Conservation (phyloP, 163 green algal genomes). For the Volvox carteri region DNA sequence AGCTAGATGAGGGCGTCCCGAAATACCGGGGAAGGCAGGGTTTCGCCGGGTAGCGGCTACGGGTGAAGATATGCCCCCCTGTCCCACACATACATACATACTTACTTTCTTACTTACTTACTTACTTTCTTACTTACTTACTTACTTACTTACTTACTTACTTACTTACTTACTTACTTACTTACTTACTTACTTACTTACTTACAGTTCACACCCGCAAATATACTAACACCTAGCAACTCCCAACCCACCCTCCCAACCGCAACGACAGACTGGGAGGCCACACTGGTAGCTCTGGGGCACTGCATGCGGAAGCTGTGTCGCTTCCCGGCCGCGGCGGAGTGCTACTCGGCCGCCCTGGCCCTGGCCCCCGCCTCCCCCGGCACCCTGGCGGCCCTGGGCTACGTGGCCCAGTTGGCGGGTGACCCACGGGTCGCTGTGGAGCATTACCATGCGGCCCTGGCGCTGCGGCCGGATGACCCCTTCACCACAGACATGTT, state of each 20-base stretch:
- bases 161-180: too few species aligned
- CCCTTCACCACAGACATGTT: slow-evolving; percentile 91
- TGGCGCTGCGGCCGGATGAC: slow-evolving; percentile 87
- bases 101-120: too few species aligned
- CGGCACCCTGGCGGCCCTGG: slow-evolving; percentile 88
- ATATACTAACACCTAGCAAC: neutral
- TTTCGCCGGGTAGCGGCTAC: too few species aligned
- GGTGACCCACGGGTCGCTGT: slow-evolving; percentile 76
- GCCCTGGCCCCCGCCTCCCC: slow-evolving; percentile 70
- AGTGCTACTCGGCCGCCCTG: slow-evolving; percentile 74
- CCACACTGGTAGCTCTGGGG: slow-evolving; percentile 90
- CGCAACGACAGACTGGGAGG: slow-evolving; percentile 79
- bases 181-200: too few species aligned
- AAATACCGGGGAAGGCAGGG: too few species aligned
- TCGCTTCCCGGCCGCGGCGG: slow-evolving; percentile 60
- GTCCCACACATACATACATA: too few species aligned
- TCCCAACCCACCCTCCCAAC: neutral
- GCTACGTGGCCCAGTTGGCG: slow-evolving; percentile 89
- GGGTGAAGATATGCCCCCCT: too few species aligned
- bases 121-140: too few species aligned
- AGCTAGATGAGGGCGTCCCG: too few species aligned
- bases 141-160: too few species aligned
- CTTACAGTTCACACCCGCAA: neutral
- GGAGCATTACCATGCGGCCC: slow-evolving; percentile 92
- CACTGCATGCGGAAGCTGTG: slow-evolving; percentile 92